A percentile compares a stretch with the other conserved stretches of the same genome.
Evolutionary conservation across 495 filamentous ascomycete species (phyloP).

Genomic region (Daldinia caldariorum): DNA sequence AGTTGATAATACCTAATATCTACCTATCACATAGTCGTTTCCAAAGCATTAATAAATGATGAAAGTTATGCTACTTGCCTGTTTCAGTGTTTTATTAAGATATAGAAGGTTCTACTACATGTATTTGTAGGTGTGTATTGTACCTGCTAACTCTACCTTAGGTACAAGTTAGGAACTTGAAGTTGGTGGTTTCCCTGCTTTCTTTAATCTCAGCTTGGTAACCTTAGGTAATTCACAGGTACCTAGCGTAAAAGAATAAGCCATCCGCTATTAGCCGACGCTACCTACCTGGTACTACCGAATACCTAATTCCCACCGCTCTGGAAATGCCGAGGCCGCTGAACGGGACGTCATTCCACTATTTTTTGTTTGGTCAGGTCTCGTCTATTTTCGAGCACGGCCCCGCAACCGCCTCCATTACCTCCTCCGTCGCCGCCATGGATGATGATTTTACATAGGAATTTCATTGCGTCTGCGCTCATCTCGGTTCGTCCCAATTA

Average conservation of each 20-base stretch:
- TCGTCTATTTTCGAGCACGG: constrained; percentile 17
- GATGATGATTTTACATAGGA: constrained; percentile 5
- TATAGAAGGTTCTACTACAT: constrained; percentile 4
- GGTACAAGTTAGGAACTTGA: no score
- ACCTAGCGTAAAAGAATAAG: not conserved
- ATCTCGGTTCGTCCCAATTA: constrained; percentile 33
- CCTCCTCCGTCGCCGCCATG: constrained; percentile 24
- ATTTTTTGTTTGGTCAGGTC: constrained; percentile 5
- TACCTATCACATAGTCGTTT: not conserved
- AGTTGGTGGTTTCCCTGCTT: no score
- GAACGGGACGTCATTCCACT: constrained; percentile 19
- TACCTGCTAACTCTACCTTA: no score
- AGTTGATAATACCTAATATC: not conserved
- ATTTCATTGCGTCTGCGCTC: constrained; percentile 7
- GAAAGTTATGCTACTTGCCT: not conserved
- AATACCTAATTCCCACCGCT: constrained; percentile 17
- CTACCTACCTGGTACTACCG: no score
- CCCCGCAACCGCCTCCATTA: constrained; percentile 31
- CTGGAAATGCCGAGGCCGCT: constrained; percentile 24
- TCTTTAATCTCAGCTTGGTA: no score
- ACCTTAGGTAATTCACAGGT: not conserved
- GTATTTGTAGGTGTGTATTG: no score
- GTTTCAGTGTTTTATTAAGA: not conserved
- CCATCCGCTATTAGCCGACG: constrained; percentile 14
- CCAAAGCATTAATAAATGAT: not conserved